phyloP scores from a whole-genome alignment of 129 eudicot genomes.

The Kitagawia praeruptora region DNA sequence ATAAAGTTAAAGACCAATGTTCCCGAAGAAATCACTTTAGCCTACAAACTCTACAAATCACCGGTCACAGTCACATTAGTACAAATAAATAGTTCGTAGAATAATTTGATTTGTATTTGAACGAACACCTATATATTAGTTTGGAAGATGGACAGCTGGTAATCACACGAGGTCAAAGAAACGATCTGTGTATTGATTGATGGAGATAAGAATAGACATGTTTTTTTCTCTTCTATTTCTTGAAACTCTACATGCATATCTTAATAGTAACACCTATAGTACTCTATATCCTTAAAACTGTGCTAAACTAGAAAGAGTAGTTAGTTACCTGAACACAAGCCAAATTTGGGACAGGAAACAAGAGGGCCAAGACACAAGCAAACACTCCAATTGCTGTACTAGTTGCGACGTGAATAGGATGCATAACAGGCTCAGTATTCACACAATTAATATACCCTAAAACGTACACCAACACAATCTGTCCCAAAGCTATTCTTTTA shows the following conservation, averaged over 20 bases:
- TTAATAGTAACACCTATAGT: neutral
- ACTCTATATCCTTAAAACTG: neutral
- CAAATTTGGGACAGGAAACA: slow-evolving; percentile 73
- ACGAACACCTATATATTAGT: neutral
- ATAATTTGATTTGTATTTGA: too few species aligned
- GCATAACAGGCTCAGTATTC: slow-evolving; percentile 56
- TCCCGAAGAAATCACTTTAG: too few species aligned
- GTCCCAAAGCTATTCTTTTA: slow-evolving; percentile 82
- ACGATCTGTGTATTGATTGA: too few species aligned
- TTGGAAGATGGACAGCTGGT: too few species aligned
- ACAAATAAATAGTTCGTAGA: too few species aligned
- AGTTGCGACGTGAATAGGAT: slow-evolving; percentile 69
- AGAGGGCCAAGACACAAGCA: slow-evolving; percentile 66
- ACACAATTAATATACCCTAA: slow-evolving; percentile 44
- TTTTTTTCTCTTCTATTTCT: too few species aligned
- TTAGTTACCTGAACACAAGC: slow-evolving; percentile 59
- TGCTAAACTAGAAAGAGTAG: too few species aligned
- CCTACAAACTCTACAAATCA: too few species aligned
- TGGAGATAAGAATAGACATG: too few species aligned
- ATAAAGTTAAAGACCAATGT: neutral
- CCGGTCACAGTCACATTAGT: too few species aligned
- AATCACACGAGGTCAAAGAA: too few species aligned
- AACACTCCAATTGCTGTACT: slow-evolving; percentile 80
- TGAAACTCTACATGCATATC: neutral
- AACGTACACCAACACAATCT: slow-evolving; percentile 72